Base-by-base conservation (phyloP, 352 stramenopile genomes). In the Globisporangium irregulare region DNA sequence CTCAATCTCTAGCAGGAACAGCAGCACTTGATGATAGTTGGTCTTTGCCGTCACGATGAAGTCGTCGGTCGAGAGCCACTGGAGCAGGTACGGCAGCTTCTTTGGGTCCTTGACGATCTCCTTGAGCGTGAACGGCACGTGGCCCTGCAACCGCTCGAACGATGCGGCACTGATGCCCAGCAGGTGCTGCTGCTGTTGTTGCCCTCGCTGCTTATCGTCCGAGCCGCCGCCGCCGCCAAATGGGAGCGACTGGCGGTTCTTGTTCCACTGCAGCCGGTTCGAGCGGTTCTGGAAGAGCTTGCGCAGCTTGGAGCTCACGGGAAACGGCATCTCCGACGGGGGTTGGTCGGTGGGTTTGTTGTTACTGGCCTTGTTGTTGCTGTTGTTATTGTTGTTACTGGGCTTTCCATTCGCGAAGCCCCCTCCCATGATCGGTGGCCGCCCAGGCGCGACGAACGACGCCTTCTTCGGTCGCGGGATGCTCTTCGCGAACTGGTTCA, bases 51-150 rank as follows among this genome's bases (percentile, higher is more conserved):
- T 71, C 2, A 71, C 57, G 24, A 74, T 74, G 36, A 75, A 43
- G 32, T 81, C 68, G 65, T 91, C 81, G 2, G 73, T 70, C 1
- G 81, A 91, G 25, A 95, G 82, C 82, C 84, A 95, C 18, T 86
- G 81, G 59, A 94, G 68, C 50, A 95, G 58, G 67, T 88, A 95
- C 55, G 86, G 88, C 51, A 95, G 73, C 58, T 92, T 95, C 71
- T 94, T 95, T 5, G 86, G 81, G 69, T 95, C 88, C 38, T 92
- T 92, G 4, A 94, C 85, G 61, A 95, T 89, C 62, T 94, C 86
- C 56, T 93, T 90, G 22, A 95, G 79, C 25, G 87, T 90, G 64
- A 92, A 91, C 6, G 84, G 87, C 63, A 92, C 80, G 71, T 95
- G 86, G 59, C 82, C 84, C 69, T 93, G 87, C 41, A 95, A 68